Evolutionary conservation across 2,329 filamentous ascomycete genomes (phyloP), one percentile per base, ranked within the genome.

Genomic region (Dryadomyces quercus-mongolicae): DNA sequence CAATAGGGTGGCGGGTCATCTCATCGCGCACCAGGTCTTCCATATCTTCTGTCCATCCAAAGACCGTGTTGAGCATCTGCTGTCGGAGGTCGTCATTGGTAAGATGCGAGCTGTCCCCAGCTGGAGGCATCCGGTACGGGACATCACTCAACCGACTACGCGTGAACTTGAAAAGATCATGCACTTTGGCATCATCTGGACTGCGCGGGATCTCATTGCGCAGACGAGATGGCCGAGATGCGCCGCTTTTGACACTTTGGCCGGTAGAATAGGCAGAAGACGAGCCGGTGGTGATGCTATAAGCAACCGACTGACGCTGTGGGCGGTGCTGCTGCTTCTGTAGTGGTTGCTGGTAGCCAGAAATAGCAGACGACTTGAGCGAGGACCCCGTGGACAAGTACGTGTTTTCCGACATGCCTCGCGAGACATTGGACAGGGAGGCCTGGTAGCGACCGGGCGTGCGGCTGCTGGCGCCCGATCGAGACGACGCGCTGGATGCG

Each of bases 31-130:
- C 81, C 50, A 98, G 70, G 47, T 84, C 84, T 48, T 89, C 79
- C 44, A 92, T 83, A 61, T 95, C 88, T 54, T 84, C 84, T 52
- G 92, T 84, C 91, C 93, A 98, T 3, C 93, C 93, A 67, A 98
- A 98, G 2, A 98, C 90, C 6, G 91, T 86, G 60, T 79, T 88
- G 5, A 98, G 77, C 91, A 98, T 96, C 67, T 96, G 91, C 49
- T 78, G 79, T 49, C 92, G 83, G 47, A 96, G 76, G 60, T 95
- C 85, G 61, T 96, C 86, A 57, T 84, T 84, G 3, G 85, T 87
- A 22, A 88, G 69, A 31, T 76, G 77, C 3, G 72, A 76, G 59
- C 85, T 78, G 15, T 75, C 62, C 1, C 74, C 69, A 15, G 82
- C 76, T 0, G 84, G 81, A 49, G 85, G 81, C 62, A 61, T 55